These are phyloP conservation scores for Tuber aestivum DNA, from an alignment of 495 filamentous ascomycete genomes.

Conservation along the genomic window DNA sequence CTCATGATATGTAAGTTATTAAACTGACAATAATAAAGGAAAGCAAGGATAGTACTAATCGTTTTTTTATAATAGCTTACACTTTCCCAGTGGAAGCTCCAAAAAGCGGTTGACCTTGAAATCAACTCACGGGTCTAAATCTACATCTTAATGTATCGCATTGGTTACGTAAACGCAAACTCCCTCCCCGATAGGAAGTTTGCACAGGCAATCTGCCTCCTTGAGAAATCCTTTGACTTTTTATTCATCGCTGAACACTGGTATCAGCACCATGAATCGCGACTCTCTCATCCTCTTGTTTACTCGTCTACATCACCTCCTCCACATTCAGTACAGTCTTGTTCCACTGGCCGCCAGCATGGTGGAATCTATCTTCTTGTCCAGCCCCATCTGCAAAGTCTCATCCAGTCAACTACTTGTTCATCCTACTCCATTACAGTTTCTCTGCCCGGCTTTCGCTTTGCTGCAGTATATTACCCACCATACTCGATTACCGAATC, in stretches of 20 bases:
- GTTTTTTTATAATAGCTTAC: no score
- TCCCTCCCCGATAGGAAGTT: neutral
- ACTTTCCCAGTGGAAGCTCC: no score
- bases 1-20: no score
- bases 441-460: no score
- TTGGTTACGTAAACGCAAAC: neutral
- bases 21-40: no score
- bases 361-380: neutral
- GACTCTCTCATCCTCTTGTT: neutral
- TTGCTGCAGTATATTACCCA: neutral
- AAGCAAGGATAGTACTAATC: no score
- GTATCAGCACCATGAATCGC: neutral
- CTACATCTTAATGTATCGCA: neutral
- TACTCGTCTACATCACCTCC: neutral
- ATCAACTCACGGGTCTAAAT: neutral
- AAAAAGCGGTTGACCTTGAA: neutral
- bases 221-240: neutral
- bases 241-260: neutral
- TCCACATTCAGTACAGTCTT: no score
- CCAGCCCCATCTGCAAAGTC: no score
- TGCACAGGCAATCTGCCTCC: neutral
- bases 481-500: neutral
- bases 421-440: no score
- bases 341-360: no score
- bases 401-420: no score